Base-by-base conservation (phyloP, 768 basidiomycete genomes). In the Termitomyces eurrhizus region DNA sequence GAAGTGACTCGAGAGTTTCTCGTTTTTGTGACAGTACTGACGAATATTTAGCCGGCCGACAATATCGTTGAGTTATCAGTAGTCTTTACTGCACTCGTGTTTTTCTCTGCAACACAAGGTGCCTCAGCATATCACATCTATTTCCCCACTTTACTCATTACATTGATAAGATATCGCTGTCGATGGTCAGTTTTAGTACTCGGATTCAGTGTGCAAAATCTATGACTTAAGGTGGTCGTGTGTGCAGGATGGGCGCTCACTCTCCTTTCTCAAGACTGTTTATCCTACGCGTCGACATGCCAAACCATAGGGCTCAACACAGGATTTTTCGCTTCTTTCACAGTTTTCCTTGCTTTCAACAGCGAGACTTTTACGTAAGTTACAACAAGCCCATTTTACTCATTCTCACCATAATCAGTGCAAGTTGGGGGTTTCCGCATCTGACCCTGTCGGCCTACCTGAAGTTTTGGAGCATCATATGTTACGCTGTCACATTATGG, bases 101-200 rank as follows among this genome's bases (percentile, higher is more conserved):
- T 94, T 65, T 91, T 98, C 68, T 95, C 97, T 18, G 97, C 97
- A 7, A 99, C 97, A 0, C 97, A 99, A 85, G 95, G 94, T 90
- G 62, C 53, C 80, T 66, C 36, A 49, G 46, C 21, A 11, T 7
- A 11, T 48, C 26, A 29, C 41, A 60, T 11, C 7, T 44, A 39
- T 32, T 18, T 37, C 50, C 58, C 1, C 18, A 18, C 35, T 12
- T 46, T 54, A 56, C 55, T 35, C 75, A 61, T 33, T 41, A 45
- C 41, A 58, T 33, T 66, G 13, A 36, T n/a, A 24, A 96, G 95
- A 98, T 72, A 98, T 98, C 60, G 96, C 96, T 49, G 96, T 98
- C 35, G 96, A 98, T 69, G 96, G 93, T 95, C 67, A 77, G 64
- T 58, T 7, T 53, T 56, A n/a, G 66, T 36, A 21, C 13, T 52